Evolutionary conservation across 768 basidiomycete genomes (phyloP).

Genomic region (Pseudohyphozyma bogoriensis): DNA sequence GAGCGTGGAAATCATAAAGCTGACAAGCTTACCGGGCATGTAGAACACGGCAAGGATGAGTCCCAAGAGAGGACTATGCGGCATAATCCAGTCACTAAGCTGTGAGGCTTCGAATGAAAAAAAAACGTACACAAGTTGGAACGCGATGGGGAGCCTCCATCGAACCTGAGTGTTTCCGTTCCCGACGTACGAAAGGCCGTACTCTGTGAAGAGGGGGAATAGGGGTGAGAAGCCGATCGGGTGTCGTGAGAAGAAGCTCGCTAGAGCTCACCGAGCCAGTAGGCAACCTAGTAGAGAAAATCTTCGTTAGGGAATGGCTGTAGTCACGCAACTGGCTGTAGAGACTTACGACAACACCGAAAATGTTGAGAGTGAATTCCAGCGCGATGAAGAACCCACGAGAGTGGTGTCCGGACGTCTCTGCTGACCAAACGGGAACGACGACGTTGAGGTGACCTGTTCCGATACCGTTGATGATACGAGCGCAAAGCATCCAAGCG

Average conservation of each 20-base stretch:
- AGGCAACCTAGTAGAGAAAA: slow-evolving; percentile 9
- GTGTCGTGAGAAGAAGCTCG: slow-evolving; percentile 7
- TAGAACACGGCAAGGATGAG: slow-evolving; percentile 19
- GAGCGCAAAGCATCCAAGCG: slow-evolving; percentile 30
- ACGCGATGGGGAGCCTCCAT: slow-evolving; percentile 30
- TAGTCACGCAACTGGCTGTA: background rate
- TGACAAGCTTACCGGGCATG: too few species aligned
- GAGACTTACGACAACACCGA: slow-evolving; percentile 4
- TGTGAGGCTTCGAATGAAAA: too few species aligned
- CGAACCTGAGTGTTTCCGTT: slow-evolving; percentile 8
- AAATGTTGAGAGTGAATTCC: slow-evolving; percentile 28
- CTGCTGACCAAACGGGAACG: slow-evolving; percentile 33
- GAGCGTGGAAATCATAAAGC: too few species aligned
- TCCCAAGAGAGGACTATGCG: slow-evolving; percentile 12
- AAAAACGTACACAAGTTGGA: slow-evolving; percentile 26
- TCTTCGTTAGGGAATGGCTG: background rate
- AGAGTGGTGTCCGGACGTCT: slow-evolving; percentile 27
- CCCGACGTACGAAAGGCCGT: slow-evolving; percentile 10
- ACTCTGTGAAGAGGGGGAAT: slow-evolving; percentile 5
- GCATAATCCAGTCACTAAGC: too few species aligned
- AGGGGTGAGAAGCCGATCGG: background rate
- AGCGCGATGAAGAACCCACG: slow-evolving; percentile 32
- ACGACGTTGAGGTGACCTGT: slow-evolving; percentile 33
- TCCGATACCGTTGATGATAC: slow-evolving; percentile 29
- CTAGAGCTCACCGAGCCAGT: too few species aligned